These are phyloP conservation scores for Ganoderma multipileum DNA, from an alignment of 1,284 basidiomycete species.

Conservation along the genomic window DNA sequence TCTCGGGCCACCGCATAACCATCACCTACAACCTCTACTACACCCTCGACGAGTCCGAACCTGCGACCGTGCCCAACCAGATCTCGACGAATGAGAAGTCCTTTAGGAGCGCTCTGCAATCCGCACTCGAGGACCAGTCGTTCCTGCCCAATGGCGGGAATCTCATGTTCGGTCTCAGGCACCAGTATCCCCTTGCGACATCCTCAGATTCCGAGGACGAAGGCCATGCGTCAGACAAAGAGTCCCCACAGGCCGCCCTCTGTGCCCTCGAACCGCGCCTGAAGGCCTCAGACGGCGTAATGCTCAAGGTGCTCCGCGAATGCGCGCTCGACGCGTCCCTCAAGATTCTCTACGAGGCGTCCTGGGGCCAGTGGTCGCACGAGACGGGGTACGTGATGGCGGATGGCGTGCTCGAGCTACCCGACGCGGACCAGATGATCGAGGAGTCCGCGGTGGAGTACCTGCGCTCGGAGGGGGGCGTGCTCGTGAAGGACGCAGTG, in stretches of 20 bases:
- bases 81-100: conserved; percentile 4
- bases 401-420: conserved; percentile 13
- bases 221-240: no score
- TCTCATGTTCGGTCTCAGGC: conserved; percentile 46
- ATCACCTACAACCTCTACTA: conserved; percentile 50
- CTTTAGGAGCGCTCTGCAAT: conserved; percentile 25
- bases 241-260: background rate
- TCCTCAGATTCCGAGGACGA: no score
- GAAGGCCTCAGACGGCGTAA: conserved; percentile 35
- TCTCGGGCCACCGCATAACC: conserved; percentile 47
- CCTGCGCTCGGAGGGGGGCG: conserved; percentile 2
- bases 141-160: conserved; percentile 42
- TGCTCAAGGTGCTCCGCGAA: conserved; percentile 5
- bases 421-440: background rate
- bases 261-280: conserved; percentile 25
- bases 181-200: conserved; percentile 38
- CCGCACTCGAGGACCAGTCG: conserved; percentile 35
- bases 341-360: conserved; percentile 21
- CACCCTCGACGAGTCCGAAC: conserved; percentile 8
- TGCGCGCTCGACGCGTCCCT: conserved; percentile 25
- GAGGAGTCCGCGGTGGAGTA: background rate
- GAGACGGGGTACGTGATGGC: conserved; percentile 2
- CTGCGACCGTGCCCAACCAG: background rate
- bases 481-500: background rate
- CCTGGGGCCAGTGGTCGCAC: no score